Conservation (phyloP, 2,329 filamentous ascomycete genomes). For the Colletotrichum destructivum region DNA sequence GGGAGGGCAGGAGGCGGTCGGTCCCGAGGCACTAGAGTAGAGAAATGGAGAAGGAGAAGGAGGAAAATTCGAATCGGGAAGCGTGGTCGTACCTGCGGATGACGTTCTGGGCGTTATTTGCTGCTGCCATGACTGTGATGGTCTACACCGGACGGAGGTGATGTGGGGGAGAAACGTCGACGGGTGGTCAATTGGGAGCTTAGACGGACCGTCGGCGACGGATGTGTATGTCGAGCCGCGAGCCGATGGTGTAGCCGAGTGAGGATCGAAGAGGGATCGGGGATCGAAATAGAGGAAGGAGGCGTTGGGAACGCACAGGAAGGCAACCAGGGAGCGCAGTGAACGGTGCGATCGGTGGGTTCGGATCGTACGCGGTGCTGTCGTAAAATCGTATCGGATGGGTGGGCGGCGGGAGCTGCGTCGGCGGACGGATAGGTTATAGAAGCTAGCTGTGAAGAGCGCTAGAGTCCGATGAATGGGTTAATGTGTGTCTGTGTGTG, state of each 20-base stretch:
- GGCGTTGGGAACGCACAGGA: background rate
- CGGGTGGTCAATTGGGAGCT: conserved; percentile 29
- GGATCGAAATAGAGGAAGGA: background rate
- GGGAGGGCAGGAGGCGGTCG: background rate
- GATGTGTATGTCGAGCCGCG: background rate
- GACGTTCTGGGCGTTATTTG: conserved; percentile 66
- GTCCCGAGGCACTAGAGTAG: background rate
- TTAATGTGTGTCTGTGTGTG: conserved; percentile 18
- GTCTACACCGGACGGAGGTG: background rate
- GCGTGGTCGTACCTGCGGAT: conserved; percentile 74
- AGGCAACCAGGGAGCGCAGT: conserved; percentile 9
- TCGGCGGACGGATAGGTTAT: conserved; percentile 20
- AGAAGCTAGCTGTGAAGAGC: background rate
- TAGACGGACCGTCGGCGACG: background rate
- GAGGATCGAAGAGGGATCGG: background rate
- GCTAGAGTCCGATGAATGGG: conserved; percentile 5
- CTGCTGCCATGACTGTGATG: conserved; percentile 57
- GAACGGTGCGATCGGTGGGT: conserved; percentile 20
- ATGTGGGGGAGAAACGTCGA: conserved; percentile 3
- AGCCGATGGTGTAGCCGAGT: background rate
- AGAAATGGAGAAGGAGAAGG: conserved; percentile 9
- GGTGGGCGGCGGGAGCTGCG: conserved; percentile 11
- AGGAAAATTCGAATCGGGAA: conserved; percentile 37
- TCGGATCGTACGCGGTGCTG: conserved; percentile 25
- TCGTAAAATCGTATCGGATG: conserved; percentile 32